phyloP scores from a whole-genome alignment of 2,329 filamentous ascomycete species.

The Davidsoniella neocaledoniae region DNA sequence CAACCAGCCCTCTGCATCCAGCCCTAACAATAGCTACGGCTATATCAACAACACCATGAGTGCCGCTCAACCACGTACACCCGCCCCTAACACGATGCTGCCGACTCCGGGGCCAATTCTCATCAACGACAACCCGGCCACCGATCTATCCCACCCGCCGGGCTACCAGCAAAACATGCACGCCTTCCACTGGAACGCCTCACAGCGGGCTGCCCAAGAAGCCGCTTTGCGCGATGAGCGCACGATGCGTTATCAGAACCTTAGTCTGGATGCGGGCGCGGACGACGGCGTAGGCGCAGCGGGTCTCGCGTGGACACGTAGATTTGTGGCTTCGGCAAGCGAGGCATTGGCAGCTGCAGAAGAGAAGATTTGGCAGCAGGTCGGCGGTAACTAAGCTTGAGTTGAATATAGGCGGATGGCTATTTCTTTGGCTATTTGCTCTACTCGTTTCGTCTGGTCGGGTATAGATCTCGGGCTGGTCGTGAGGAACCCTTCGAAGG shows the following conservation, averaged over 20 bases:
- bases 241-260: neutral
- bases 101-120: too few species aligned
- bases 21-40: too few species aligned
- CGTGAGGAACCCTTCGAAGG: too few species aligned
- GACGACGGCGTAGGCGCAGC: slow-evolving; percentile 36
- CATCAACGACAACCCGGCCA: slow-evolving; percentile 25
- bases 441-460: too few species aligned
- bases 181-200: slow-evolving; percentile 33
- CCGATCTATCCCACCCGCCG: slow-evolving; percentile 28
- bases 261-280: slow-evolving; percentile 17
- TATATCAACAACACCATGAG: too few species aligned
- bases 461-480: too few species aligned
- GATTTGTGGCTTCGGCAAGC: slow-evolving; percentile 39
- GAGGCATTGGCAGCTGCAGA: slow-evolving; percentile 41
- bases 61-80: too few species aligned
- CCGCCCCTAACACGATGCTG: too few species aligned
- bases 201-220: slow-evolving; percentile 28
- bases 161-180: slow-evolving; percentile 41
- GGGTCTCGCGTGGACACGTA: slow-evolving; percentile 26
- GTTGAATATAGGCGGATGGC: too few species aligned
- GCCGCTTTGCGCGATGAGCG: slow-evolving; percentile 18
- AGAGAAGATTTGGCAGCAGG: slow-evolving; percentile 38
- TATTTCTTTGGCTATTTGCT: too few species aligned
- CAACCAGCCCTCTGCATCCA: too few species aligned
- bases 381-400: too few species aligned